Base-by-base conservation (phyloP, 163 green algal species). In the Volvox carteri region DNA sequence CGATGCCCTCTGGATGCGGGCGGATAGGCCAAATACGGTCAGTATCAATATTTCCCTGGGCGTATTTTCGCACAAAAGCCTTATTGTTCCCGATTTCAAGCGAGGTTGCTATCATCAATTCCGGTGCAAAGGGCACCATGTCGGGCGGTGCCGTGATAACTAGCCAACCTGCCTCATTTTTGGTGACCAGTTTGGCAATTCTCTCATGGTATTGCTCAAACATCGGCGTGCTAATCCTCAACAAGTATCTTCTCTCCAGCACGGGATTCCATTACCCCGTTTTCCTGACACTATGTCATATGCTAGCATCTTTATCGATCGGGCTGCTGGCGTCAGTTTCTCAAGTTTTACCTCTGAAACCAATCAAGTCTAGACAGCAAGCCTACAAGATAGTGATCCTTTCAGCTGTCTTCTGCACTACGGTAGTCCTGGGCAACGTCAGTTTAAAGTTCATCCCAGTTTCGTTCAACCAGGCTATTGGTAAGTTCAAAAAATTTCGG, bases 171-270 rank as follows among this genome's bases (percentile, higher is more conserved):
- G 56, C 39, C 4, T 75, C 65, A 11, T 21, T 84, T 8, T 23
- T 79, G 25, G 39, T 85, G 7, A 76, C 67, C 6, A 39, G 44
- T n/a, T 33, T 90, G 2, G 46, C 62, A 42, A 86, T 90, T 30
- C 0, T 84, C 8, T 30, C 14, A 18, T 95, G 98, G 98, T 99
- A 99, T 89, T 83, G 73, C 12, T 94, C 86, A 79, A 99, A 99
- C 90, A 99, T 99, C n/a, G 94, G 95, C 11, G 95, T 99, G 23
- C 74, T 99, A 39, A 91, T 99, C 7, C 90, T 99, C 12, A 99
- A 99, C 91, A 99, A 99, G 89, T 98, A 95, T 74, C 92, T 99
- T 18, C 94, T 99, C 0, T 96, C 87, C 41, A 96, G 93, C 75
- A 98, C 95, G 56, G 91, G 90, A 1, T 98, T 99, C 79, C 48